A percentile compares a stretch with the other conserved stretches of the same genome.
phyloP scores from a whole-genome alignment of 1,284 basidiomycete species.

The Kwoniella shivajii region DNA sequence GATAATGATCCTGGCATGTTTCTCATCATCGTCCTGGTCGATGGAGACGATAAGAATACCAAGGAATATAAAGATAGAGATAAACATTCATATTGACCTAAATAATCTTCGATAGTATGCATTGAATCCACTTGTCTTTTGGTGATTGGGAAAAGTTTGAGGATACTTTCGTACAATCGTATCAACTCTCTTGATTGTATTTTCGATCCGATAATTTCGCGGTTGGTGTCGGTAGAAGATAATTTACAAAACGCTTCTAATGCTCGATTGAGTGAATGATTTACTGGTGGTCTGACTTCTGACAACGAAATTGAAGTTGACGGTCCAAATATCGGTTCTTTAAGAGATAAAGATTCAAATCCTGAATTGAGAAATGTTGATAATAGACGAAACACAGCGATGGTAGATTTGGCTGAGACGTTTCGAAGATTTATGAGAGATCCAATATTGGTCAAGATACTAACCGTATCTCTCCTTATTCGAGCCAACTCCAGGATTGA shows the following conservation, averaged over 20 bases:
- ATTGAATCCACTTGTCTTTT: slow-evolving; percentile 71
- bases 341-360: slow-evolving; percentile 62
- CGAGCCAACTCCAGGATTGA: slow-evolving; percentile 71
- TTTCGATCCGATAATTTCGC: slow-evolving; percentile 66
- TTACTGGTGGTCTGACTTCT: slow-evolving; percentile 29
- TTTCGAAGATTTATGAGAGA: slow-evolving; percentile 57
- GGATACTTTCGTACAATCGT: slow-evolving; percentile 67
- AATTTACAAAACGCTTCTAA: slow-evolving; percentile 81
- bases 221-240: slow-evolving; percentile 75
- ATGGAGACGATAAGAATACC: slow-evolving; percentile 76
- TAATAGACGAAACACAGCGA: slow-evolving; percentile 67
- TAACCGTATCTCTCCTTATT: slow-evolving; percentile 75
- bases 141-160: slow-evolving; percentile 78
- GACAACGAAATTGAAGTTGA: slow-evolving; percentile 19
- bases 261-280: slow-evolving; percentile 57
- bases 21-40: slow-evolving; percentile 71
- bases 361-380: slow-evolving; percentile 65
- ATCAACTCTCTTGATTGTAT: slow-evolving; percentile 66
- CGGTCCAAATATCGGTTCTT: slow-evolving; percentile 54
- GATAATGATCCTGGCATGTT: slow-evolving; percentile 51
- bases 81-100: slow-evolving; percentile 76
- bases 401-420: slow-evolving; percentile 56
- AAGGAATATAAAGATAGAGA: slow-evolving; percentile 82
- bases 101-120: slow-evolving; percentile 63
- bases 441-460: slow-evolving; percentile 71